Evolutionary conservation across 129 eudicot species (phyloP), one percentile per base, ranked within the genome.

Genomic region (Flaveria linearis): DNA sequence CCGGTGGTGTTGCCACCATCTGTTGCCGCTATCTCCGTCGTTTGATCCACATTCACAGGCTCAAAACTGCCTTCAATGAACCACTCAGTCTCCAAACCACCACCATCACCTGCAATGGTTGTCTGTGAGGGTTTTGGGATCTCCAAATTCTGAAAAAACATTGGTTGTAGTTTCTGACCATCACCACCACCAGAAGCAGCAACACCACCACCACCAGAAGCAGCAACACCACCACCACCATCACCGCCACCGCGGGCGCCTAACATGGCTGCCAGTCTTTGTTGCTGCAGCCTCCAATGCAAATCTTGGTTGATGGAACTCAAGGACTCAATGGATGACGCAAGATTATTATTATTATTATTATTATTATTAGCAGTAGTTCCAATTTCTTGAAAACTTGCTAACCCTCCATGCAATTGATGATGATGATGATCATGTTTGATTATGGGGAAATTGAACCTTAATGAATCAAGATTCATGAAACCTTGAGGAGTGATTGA

Each of bases 201-300:
- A 30, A 5, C 36, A 4, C 5, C 36, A 0, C 0, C 36, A 30
- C 36, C 67, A 1, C 67, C 81, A 6, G n/a, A n/a, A n/a, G 30
- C 30, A 26, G 30, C 69, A 28, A 5, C 33, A 3, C 4, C 33
- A 0, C 0, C 36, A 30, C 36, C 67, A 1, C 67, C 81, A 6
- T 16, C 47, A 15, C 50, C 77, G 0, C 65, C 71, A 2, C 23
- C 22, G 43, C 64, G 7, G 16, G 61, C 39, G 12, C 68, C 28
- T 13, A 80, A 84, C 33, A 89, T 64, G 70, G 63, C 46, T 1
- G 89, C 89, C 28, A 92, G 39, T 20, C 96, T 71, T 22, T 92
- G 93, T 50, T 92, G 93, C 75, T 92, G 97, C 7, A 92, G 69
- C 76, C 86, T 92, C 96, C 93, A 87, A 73, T 89, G 96, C 73